These are phyloP conservation scores for Trichosporon inkin DNA, from an alignment of 1,284 basidiomycete species.

Conservation along the genomic window DNA sequence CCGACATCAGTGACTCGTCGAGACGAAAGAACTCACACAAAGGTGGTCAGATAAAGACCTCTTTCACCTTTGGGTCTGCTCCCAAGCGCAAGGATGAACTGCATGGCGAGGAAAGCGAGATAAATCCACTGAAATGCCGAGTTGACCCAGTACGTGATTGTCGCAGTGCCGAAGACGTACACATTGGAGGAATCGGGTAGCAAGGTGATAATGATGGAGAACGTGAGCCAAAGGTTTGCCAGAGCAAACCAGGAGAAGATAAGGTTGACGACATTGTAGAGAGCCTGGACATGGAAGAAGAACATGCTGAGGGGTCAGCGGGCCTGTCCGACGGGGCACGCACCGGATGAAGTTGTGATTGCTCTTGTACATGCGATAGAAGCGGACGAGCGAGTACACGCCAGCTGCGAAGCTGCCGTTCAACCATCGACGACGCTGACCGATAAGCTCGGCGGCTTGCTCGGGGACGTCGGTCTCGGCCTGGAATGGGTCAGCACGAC, in stretches of 20 bases:
- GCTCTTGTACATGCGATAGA: constrained; percentile 83
- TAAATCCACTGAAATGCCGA: constrained; percentile 80
- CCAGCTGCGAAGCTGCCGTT: constrained; percentile 97
- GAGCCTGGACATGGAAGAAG: constrained; percentile 88
- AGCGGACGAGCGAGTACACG: constrained; percentile 93
- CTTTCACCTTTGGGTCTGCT: constrained; percentile 95
- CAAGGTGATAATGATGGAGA: constrained; percentile 91
- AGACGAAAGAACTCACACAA: constrained; percentile 47
- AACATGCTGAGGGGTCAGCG: constrained; percentile 60
- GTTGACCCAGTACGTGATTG: constrained; percentile 83
- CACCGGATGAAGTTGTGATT: constrained; percentile 68
- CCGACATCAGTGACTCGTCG: not conserved
- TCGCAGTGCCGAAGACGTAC: constrained; percentile 64
- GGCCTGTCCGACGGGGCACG: constrained; percentile 2
- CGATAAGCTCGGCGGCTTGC: constrained; percentile 82
- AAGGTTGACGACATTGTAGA: constrained; percentile 75
- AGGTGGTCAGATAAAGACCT: constrained; percentile 70
- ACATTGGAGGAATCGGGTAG: constrained; percentile 59
- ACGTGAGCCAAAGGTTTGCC: constrained; percentile 92
- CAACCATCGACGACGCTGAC: constrained; percentile 88
- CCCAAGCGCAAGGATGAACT: constrained; percentile 91
- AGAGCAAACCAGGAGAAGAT: constrained; percentile 88
- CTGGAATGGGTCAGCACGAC: not conserved
- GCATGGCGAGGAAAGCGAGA: constrained; percentile 71
- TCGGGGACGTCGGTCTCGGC: constrained; percentile 66